These are phyloP conservation scores for Fusarium verticillioides DNA, from an alignment of 2,329 filamentous ascomycete genomes.

Conservation along the genomic window DNA sequence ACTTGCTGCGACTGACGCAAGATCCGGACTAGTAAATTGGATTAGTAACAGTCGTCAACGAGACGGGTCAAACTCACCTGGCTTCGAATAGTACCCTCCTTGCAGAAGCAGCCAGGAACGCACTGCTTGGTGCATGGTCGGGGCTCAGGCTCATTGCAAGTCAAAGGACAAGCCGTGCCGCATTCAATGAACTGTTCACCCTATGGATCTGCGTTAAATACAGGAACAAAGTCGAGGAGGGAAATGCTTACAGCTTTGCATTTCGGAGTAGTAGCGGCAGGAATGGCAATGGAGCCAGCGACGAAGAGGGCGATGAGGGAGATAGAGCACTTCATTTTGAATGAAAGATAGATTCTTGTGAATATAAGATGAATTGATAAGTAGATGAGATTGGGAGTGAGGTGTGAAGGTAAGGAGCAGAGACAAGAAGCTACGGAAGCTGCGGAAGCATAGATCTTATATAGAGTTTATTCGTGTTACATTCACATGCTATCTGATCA, in stretches of 20 bases:
- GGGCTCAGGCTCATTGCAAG: not conserved
- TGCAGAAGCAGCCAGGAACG: not conserved
- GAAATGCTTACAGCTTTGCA: not conserved
- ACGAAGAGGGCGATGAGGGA: not conserved
- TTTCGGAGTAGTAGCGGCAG: not conserved
- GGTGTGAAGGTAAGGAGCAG: not conserved
- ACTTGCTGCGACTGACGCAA: not conserved
- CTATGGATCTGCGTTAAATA: fast-evolving
- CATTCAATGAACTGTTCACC: not conserved
- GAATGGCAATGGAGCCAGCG: not conserved
- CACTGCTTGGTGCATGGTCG: not conserved
- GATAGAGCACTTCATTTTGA: not conserved
- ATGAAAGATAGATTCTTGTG: no score
- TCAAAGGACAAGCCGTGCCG: not conserved
- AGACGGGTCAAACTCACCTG: fast-evolving
- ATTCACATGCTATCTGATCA: not conserved
- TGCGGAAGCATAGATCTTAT: not conserved
- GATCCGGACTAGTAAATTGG: fast-evolving
- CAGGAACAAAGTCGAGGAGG: fast-evolving
- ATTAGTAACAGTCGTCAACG: fast-evolving
- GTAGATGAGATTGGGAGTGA: not conserved
- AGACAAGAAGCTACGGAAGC: not conserved
- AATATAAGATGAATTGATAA: no score
- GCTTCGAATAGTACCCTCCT: not conserved
- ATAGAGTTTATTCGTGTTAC: not conserved